A percentile compares a stretch with the other conserved stretches of the same genome.
Conservation (phyloP, 768 basidiomycete species). For the Calvatia gigantea region DNA sequence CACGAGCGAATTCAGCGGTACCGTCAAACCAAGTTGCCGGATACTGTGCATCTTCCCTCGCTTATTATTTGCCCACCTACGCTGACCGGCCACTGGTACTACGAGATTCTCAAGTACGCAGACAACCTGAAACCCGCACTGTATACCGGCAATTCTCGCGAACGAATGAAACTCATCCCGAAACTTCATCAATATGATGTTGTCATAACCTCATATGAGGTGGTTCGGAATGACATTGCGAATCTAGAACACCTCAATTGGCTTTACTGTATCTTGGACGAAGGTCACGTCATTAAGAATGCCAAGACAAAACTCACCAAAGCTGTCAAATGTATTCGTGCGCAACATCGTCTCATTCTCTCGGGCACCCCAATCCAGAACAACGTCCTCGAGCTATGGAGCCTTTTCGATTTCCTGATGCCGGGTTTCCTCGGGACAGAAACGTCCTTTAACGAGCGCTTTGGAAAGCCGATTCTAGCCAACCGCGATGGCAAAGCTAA, state of each 20-base stretch:
- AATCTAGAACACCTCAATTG: constrained; percentile 73
- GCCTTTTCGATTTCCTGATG: constrained; percentile 98
- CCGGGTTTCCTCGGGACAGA: constrained; percentile 99
- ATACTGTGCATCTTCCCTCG: constrained; percentile 85
- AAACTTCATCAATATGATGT: constrained; percentile 75
- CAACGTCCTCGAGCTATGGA: constrained; percentile 98
- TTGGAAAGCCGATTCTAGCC: constrained; percentile 92
- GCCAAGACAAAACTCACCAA: constrained; percentile 97
- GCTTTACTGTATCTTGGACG: constrained; percentile 96
- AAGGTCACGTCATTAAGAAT: constrained; percentile 99
- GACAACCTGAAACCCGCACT: constrained; percentile 80
- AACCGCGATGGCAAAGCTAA: constrained; percentile 95
- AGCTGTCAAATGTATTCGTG: constrained; percentile 86
- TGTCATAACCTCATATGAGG: constrained; percentile 97
- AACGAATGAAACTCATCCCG: constrained; percentile 66
- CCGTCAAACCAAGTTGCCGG: constrained; percentile 63
- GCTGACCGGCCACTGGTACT: constrained; percentile 98
- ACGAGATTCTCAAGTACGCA: constrained; percentile 92
- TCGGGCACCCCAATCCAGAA: constrained; percentile 99
- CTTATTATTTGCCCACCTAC: constrained; percentile 97
- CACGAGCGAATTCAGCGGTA: constrained; percentile 75
- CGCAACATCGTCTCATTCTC: constrained; percentile 90
- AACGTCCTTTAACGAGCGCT: constrained; percentile 89
- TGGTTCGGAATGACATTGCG: constrained; percentile 89
- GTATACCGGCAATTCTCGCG: constrained; percentile 85